Evolutionary conservation across 140 eudicot genomes (phyloP), one percentile per base, ranked within the genome.

Genomic region (Cichorium intybus): DNA sequence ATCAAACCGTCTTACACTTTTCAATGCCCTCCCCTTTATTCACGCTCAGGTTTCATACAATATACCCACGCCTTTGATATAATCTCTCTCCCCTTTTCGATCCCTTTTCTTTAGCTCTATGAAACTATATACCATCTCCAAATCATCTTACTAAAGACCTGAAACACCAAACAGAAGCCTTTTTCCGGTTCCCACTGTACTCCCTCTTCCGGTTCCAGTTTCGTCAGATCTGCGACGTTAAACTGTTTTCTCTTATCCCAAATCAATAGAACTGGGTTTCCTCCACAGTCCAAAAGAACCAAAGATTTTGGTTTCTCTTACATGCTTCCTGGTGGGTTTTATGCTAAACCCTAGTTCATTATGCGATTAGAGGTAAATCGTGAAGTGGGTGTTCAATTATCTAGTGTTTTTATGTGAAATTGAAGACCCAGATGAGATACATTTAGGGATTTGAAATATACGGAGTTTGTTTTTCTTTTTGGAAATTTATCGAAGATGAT

Each of bases 401-500:
- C 47, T 26, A 31, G 22, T 6, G 55, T 62, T 34, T 35, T 41
- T 62, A 27, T 23, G 16, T 22, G 39, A 70, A 56, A 59, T 35
- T 26, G 34, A 69, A 61, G 41, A 64, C 67, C 70, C 66, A 64
- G 3, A 62, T 41, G 54, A 18, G 63, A 52, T n/a, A 62, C 45
- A 24, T 23, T 43, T 49, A 45, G 70, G 64, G 59, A 37, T 54
- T 39, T 21, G 21, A 50, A 34, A 27, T 24, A 45, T 7, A 28
- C 10, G 10, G 24, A 61, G 49, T 66, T 43, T 37, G 49, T 66
- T 43, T 37, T 37, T 10, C 4, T 10, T 37, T 37, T 54, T 45
- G 37, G 31, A 21, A 20, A 26, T 20, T 16, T 18, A 6, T 72
- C 9, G n/a, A 79, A 76, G 73, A 93, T 93, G 99, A 89, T 88